Evolutionary conservation across 2,329 filamentous ascomycete species (phyloP).

Genomic region (Diplodia seriata): DNA sequence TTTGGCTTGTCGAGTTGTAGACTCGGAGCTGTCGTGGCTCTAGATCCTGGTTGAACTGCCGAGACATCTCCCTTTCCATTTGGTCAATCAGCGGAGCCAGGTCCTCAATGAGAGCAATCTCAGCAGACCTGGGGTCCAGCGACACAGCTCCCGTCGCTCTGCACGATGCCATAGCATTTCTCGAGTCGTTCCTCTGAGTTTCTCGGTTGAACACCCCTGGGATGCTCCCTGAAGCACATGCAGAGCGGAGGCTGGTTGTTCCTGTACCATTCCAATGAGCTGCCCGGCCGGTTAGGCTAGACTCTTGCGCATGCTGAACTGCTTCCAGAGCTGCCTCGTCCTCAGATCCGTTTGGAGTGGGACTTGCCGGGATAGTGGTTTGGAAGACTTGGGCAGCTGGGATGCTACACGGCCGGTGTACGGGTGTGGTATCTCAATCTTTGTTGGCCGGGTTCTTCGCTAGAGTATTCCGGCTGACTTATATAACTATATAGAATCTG

Average conservation of each 20-base stretch:
- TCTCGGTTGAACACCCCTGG: constrained; percentile 5
- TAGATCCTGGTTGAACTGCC: constrained; percentile 9
- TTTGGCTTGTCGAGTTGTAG: constrained; percentile 6
- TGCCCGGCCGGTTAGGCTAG: constrained; percentile 5
- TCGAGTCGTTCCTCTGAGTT: not conserved
- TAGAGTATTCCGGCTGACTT: constrained; percentile 7
- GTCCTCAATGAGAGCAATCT: not conserved
- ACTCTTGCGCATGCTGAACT: not conserved
- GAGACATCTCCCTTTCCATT: not conserved
- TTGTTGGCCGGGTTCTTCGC: not conserved
- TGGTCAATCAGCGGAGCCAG: not conserved
- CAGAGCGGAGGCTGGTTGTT: constrained; percentile 2
- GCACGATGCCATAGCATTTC: not conserved
- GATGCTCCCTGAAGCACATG: not conserved
- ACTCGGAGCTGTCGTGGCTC: not conserved
- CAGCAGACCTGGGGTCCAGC: constrained; percentile 2
- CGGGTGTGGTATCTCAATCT: not conserved
- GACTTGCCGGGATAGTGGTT: not conserved
- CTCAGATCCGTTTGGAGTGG: not conserved
- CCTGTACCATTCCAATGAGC: constrained; percentile 12
- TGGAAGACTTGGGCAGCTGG: not conserved
- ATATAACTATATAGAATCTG: not conserved
- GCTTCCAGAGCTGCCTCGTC: not conserved
- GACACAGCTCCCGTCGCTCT: constrained; percentile 6
- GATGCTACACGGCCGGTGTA: not conserved